Evolutionary conservation across 345 rosid species (phyloP), one percentile per base, ranked within the genome.

Genomic region (Citrus inodora): DNA sequence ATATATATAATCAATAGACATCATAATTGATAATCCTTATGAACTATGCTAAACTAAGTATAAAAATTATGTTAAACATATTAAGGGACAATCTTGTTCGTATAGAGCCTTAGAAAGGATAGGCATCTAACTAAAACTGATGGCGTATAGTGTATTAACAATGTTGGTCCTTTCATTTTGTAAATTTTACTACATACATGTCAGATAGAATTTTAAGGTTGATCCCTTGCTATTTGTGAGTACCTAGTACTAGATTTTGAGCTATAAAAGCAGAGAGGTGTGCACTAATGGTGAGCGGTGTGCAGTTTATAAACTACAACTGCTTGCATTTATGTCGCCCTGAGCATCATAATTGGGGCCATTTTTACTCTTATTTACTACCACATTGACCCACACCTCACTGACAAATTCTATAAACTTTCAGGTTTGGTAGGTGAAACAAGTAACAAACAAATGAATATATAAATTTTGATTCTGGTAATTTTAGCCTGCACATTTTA

Each of bases 351-450:
- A 53, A 30, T 4, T 64, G 63, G 17, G 71, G 32, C 64, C 78
- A 65, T 22, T 3, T 65, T 66, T 64, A 17, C 59, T 63, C 70
- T 63, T 63, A 9, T 40, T 76, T 67, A 64, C 73, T 37, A 67
- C 55, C 56, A 24, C 19, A 24, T 48, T 53, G 64, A 9, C 55
- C 55, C 73, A 33, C 53, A 13, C 48, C 24, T 51, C 9, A 35
- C 62, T 65, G 78, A 14, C 71, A 58, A 51, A 33, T 76, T 24
- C 73, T 53, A 6, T 1, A 4, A 28, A 24, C 59, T 67, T 56
- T 58, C 79, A 19, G 66, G 67, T 14, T 37, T 67, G 71, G 58
- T 56, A 24, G 73, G 67, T 76, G 66, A 56, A 42, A 32, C 51
- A 56, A 24, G 28, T 37, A 28, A 32, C 51, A 56, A 24, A 27